Evolutionary conservation across 1,284 basidiomycete species (phyloP).

Genomic region (Clitocybe nebularis): DNA sequence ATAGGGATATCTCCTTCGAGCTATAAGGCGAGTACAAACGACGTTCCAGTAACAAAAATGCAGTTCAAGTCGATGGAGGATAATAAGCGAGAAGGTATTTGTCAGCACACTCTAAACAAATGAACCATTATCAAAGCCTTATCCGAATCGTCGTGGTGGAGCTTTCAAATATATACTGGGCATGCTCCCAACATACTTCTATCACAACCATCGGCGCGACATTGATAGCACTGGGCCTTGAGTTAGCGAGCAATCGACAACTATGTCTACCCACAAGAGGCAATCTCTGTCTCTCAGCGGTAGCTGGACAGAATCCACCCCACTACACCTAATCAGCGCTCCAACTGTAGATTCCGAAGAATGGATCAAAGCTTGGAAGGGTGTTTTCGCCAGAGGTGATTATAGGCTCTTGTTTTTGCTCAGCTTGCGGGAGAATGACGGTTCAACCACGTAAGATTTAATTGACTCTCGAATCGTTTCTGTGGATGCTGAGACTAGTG

Average conservation of each 20-base stretch:
- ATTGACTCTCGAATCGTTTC: conserved; percentile 61
- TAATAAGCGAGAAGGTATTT: too few relatives aligned
- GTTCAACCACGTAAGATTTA: conserved; percentile 41
- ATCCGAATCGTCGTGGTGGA: not conserved
- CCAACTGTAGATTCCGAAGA: conserved; percentile 40
- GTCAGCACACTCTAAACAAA: conserved; percentile 8
- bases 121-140: too few relatives aligned
- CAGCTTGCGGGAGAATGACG: not conserved
- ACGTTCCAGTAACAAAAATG: not conserved
- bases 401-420: not conserved
- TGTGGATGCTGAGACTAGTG: conserved; percentile 62
- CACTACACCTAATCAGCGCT: conserved; percentile 19
- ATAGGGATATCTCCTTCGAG: conserved; percentile 11
- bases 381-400: conserved; percentile 52
- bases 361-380: conserved; percentile 58
- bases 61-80: conserved; percentile 4
- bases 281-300: conserved; percentile 34
- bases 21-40: too few relatives aligned
- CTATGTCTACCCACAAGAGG: conserved; percentile 32
- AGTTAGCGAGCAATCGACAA: conserved; percentile 1
- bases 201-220: conserved; percentile 3
- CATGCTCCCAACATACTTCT: conserved; percentile 10
- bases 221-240: conserved; percentile 2
- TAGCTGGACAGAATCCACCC: conserved; percentile 25
- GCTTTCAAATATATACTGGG: conserved; percentile 8